These are phyloP conservation scores for Trichophyton simii DNA, from an alignment of 2,329 filamentous ascomycete species.

Conservation along the genomic window DNA sequence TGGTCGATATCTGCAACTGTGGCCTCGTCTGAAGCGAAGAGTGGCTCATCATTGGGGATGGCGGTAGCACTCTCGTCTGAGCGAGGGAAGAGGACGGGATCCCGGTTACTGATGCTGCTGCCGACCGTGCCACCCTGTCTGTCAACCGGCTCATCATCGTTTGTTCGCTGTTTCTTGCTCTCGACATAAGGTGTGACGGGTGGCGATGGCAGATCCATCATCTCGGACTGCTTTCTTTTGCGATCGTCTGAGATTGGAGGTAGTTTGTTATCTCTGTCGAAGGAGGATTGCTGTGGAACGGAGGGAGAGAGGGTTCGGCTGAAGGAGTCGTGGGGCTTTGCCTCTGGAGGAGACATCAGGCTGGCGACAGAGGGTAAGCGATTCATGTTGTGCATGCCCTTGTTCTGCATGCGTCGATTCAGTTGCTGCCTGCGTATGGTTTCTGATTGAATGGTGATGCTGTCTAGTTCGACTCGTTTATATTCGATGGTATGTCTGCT, in stretches of 20 bases:
- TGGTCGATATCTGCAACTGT: conserved; percentile 29
- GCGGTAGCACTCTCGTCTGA: conserved; percentile 20
- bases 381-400: conserved; percentile 28
- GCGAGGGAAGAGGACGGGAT: conserved; percentile 34
- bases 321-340: conserved; percentile 41
- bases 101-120: conserved; percentile 20
- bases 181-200: conserved; percentile 34
- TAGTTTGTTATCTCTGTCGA: conserved; percentile 23
- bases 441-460: no score
- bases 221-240: conserved; percentile 31
- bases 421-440: no score
- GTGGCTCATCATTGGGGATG: conserved; percentile 27
- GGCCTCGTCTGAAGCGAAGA: conserved; percentile 27
- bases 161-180: conserved; percentile 28
- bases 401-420: conserved; percentile 12
- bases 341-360: conserved; percentile 36
- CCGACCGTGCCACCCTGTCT: conserved; percentile 19
- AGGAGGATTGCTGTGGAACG: conserved; percentile 21
- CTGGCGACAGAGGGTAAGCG: conserved; percentile 32
- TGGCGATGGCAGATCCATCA: conserved; percentile 35
- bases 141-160: conserved; percentile 15
- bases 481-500: background rate
- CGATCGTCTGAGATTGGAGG: conserved; percentile 31
- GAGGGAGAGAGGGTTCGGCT: conserved; percentile 16
- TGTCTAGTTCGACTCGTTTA: no score